Evolutionary conservation across 495 filamentous ascomycete genomes (phyloP).

Genomic region (Xylaria cubensis): DNA sequence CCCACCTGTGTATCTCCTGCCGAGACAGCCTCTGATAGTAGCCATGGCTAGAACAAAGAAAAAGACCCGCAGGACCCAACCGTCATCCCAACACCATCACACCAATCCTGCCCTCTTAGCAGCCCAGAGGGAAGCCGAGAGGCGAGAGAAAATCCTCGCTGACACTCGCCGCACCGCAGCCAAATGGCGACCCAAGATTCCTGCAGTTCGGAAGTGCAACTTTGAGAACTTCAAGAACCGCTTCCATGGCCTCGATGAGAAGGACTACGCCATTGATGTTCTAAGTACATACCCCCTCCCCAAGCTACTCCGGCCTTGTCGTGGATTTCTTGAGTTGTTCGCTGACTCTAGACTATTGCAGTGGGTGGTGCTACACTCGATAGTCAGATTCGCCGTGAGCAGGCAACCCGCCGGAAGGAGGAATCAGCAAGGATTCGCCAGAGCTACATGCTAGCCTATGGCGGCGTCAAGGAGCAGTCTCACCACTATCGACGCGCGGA

Average conservation of each 20-base stretch:
- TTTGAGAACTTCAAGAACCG: constrained; percentile 51
- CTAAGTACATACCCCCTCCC: constrained; percentile 23
- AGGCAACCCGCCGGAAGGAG: constrained; percentile 37
- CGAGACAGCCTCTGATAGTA: neutral
- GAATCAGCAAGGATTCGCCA: constrained; percentile 38
- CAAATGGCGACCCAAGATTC: constrained; percentile 44
- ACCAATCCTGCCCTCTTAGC: constrained; percentile 20
- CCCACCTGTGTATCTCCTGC: neutral
- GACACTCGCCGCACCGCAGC: constrained; percentile 37
- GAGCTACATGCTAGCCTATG: constrained; percentile 34
- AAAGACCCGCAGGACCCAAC: constrained; percentile 9
- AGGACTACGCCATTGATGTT: constrained; percentile 45
- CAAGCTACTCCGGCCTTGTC: neutral
- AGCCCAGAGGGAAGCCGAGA: constrained; percentile 38
- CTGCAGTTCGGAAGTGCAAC: constrained; percentile 43
- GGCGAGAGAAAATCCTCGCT: constrained; percentile 38
- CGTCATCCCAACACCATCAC: neutral
- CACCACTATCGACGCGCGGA: constrained; percentile 11
- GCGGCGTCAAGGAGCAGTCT: constrained; percentile 27
- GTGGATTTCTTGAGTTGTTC: neutral
- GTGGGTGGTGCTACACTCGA: constrained; percentile 38
- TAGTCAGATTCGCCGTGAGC: constrained; percentile 43
- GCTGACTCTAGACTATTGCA: neutral
- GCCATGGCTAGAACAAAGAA: constrained; percentile 31
- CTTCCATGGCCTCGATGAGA: constrained; percentile 37